These are phyloP conservation scores for Pistacia atlantica DNA, from an alignment of 345 rosid species.

Conservation along the genomic window DNA sequence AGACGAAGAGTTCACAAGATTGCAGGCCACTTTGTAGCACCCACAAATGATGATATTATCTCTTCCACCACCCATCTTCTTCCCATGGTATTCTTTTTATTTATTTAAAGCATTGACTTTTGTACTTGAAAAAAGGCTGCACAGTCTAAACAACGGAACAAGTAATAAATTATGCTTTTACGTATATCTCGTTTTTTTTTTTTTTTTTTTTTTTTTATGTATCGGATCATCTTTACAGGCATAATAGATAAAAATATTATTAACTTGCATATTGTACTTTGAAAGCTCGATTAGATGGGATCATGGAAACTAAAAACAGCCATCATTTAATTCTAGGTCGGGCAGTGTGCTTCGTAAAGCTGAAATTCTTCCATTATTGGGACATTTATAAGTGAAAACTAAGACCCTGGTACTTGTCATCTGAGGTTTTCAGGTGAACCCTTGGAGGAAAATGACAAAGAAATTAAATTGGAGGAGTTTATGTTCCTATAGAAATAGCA, in stretches of 20 bases:
- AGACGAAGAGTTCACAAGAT: conserved; percentile 67
- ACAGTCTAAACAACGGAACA: too few relatives aligned
- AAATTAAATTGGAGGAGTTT: not conserved
- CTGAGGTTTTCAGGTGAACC: not conserved
- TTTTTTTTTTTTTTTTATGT: too few relatives aligned
- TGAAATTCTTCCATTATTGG: not conserved
- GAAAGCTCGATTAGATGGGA: not conserved
- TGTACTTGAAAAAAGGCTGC: too few relatives aligned
- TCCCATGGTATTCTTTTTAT: conserved; percentile 51
- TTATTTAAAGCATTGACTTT: not conserved
- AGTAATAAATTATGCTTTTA: too few relatives aligned
- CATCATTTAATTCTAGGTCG: not conserved
- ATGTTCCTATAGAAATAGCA: too few relatives aligned
- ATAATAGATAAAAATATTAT: too few relatives aligned
- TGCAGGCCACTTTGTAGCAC: conserved; percentile 55
- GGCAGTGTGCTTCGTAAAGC: not conserved
- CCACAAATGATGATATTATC: conserved; percentile 38
- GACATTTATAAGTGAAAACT: not conserved
- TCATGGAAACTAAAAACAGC: not conserved
- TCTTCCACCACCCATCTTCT: conserved; percentile 44
- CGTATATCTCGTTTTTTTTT: too few relatives aligned
- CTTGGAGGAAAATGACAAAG: not conserved
- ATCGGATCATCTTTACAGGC: too few relatives aligned
- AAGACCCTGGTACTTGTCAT: not conserved
- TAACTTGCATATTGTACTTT: not conserved